Base-by-base conservation (phyloP, 2,329 filamentous ascomycete genomes). In the Achaetomium macrosporum region DNA sequence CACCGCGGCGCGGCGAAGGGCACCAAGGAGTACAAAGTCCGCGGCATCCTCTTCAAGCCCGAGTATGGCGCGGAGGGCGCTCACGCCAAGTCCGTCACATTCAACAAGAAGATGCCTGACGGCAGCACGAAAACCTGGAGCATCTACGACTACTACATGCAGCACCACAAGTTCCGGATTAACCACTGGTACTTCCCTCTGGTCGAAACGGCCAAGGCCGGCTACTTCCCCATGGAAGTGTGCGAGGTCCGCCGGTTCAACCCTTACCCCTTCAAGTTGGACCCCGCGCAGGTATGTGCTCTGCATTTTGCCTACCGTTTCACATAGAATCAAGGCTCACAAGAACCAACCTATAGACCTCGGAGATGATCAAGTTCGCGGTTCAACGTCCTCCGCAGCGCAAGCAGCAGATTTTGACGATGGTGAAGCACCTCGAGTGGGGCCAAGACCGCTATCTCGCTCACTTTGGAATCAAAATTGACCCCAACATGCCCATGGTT, bases 311-410 rank as follows among this genome's bases (percentile, higher is more conserved):
- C n/a, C 17, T n/a, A 5, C 37, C 44, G 16, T 42, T 12, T 29
- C 51, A 7, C 13, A 47, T 35, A 0, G 66, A 42, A 47, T 37
- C 47, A 13, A 29, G 2, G 25, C 25, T 25, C 25, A 25, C 25
- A 25, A 7, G 4, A 25, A 25, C 25, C 25, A 2, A 35, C 1
- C 5, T 71, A 0, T 76, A 95, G 71, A 96, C 92, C 0, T 73
- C 85, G 0, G 71, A 78, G 5, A 99, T 99, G 93, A 96, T 99
- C 73, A 92, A 87, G 68, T 90, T 92, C 63, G 91, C 92, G 0
- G 92, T 96, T 5, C 89, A 87, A 6, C 79, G 85, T 1, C 93
- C 93, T 0, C 66, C 68, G 0, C 67, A 83, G 30, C 87, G 93
- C n/a, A 79, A 82, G 59, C 61, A 66, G 0, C 81, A 87, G 17